Percentiles rank a stretch among this genome's conserved stretches.
phyloP scores from a whole-genome alignment of 2,329 filamentous ascomycete species.

The Botrytis galanthina region DNA sequence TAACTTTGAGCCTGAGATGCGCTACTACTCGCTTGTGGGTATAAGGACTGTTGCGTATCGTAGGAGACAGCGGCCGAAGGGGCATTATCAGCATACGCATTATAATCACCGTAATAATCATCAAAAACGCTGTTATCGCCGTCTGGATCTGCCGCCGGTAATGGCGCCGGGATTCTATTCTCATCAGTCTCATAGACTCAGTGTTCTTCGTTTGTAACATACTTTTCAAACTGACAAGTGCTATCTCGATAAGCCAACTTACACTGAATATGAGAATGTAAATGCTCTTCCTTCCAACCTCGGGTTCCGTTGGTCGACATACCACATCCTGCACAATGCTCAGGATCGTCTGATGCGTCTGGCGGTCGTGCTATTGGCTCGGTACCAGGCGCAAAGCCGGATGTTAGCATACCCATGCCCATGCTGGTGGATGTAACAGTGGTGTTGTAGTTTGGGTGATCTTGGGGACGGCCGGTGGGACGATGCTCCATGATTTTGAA shows the following conservation, averaged over 20 bases:
- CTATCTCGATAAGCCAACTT: not conserved
- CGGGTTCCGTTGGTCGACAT: fast-evolving
- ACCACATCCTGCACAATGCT: not conserved
- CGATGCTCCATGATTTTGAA: not conserved
- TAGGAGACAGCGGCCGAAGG: not conserved
- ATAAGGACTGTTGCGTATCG: not conserved
- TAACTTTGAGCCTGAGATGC: not conserved
- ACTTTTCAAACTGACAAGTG: not conserved
- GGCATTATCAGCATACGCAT: not conserved
- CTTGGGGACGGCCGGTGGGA: not conserved
- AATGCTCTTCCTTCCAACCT: not conserved
- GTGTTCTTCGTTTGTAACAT: not conserved
- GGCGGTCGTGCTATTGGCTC: not conserved
- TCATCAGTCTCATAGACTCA: not conserved
- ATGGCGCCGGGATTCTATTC: not conserved
- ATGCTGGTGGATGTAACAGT: not conserved
- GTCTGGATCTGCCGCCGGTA: not conserved
- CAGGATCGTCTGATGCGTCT: not conserved
- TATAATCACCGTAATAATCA: not conserved
- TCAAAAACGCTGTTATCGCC: not conserved
- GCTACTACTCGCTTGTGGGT: not conserved
- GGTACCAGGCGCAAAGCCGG: not conserved
- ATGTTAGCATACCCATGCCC: not conserved
- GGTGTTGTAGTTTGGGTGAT: not conserved
- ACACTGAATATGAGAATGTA: not conserved